Conservation (phyloP, 2,329 filamentous ascomycete species). For the Penicillium sp. region DNA sequence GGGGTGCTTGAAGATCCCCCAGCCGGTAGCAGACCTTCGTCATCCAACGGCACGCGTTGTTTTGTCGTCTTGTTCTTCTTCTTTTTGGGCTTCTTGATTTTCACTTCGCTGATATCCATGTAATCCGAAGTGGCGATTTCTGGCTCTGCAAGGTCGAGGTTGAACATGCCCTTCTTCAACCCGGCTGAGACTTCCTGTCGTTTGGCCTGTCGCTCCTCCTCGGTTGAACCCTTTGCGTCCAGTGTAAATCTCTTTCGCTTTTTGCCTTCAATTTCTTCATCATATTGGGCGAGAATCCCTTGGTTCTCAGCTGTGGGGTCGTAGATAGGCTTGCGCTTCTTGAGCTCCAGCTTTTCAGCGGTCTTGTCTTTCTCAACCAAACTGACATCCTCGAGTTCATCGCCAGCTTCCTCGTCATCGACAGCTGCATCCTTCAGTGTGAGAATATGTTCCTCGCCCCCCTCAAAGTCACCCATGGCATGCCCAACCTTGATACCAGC, state of each 20-base stretch:
- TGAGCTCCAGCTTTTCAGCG: slow-evolving; percentile 68
- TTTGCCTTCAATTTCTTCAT: slow-evolving; percentile 89
- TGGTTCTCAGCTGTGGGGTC: slow-evolving; percentile 70
- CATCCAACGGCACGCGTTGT: slow-evolving; percentile 57
- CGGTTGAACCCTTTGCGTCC: slow-evolving; percentile 66
- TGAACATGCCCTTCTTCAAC: slow-evolving; percentile 64
- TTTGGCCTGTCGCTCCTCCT: slow-evolving; percentile 56
- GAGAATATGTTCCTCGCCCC: slow-evolving; percentile 75
- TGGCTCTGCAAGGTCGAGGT: slow-evolving; percentile 60
- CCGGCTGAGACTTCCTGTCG: slow-evolving; percentile 51
- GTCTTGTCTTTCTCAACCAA: slow-evolving; percentile 39
- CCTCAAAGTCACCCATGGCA: slow-evolving; percentile 73
- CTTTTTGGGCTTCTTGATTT: slow-evolving; percentile 90
- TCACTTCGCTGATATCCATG: slow-evolving; percentile 76
- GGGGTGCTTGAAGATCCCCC: slow-evolving; percentile 27
- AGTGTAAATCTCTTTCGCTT: slow-evolving; percentile 83
- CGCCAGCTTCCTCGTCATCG: slow-evolving; percentile 76
- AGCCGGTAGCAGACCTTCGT: slow-evolving; percentile 50
- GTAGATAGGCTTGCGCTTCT: slow-evolving; percentile 86
- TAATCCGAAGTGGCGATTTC: slow-evolving; percentile 77
- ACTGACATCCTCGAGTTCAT: slow-evolving; percentile 60
- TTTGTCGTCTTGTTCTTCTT: slow-evolving; percentile 70
- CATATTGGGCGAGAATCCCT: slow-evolving; percentile 79
- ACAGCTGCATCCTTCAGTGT: slow-evolving; percentile 93
- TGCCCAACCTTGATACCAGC: slow-evolving; percentile 90